Evolutionary conservation across 148 eudicot genomes (phyloP).

Genomic region (Silene latifolia): DNA sequence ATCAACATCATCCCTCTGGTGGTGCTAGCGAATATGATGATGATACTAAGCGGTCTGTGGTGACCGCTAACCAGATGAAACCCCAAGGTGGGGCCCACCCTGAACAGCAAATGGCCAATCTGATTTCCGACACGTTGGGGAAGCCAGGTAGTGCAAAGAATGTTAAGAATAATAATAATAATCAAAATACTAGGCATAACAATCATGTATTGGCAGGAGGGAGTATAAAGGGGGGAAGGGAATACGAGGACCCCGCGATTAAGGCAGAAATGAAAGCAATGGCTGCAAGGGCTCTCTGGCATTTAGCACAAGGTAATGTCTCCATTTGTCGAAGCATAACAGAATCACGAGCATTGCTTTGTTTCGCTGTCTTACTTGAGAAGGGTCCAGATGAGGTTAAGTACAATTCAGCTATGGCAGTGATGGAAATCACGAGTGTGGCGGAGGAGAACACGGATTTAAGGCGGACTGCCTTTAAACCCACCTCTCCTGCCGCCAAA

Average conservation of each 20-base stretch:
- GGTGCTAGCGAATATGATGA: constrained; percentile 20
- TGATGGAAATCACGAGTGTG: constrained; percentile 72
- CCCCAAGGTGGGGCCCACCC: constrained; percentile 8
- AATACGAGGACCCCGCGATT: constrained; percentile 55
- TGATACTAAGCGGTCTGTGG: constrained; percentile 10
- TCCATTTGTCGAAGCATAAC: constrained; percentile 58
- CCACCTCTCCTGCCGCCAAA: constrained; percentile 67
- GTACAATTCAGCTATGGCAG: constrained; percentile 69
- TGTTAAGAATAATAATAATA: neutral
- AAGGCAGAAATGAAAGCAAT: constrained; percentile 85
- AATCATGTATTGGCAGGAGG: constrained; percentile 41
- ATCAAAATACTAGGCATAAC: constrained; percentile 17
- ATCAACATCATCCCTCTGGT: neutral
- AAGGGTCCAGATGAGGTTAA: constrained; percentile 64
- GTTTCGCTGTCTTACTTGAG: constrained; percentile 70
- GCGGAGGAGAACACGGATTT: constrained; percentile 64
- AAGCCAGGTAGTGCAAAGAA: neutral
- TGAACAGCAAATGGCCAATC: constrained; percentile 23
- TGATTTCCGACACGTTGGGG: constrained; percentile 25
- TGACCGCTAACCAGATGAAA: constrained; percentile 26
- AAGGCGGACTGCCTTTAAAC: constrained; percentile 69
- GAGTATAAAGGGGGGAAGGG: constrained; percentile 63
- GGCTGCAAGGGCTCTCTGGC: constrained; percentile 73
- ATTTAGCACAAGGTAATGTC: constrained; percentile 62
- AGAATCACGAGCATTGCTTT: constrained; percentile 69